These are phyloP conservation scores for Fusarium sp. DNA, from an alignment of 2,329 filamentous ascomycete species.

Conservation along the genomic window DNA sequence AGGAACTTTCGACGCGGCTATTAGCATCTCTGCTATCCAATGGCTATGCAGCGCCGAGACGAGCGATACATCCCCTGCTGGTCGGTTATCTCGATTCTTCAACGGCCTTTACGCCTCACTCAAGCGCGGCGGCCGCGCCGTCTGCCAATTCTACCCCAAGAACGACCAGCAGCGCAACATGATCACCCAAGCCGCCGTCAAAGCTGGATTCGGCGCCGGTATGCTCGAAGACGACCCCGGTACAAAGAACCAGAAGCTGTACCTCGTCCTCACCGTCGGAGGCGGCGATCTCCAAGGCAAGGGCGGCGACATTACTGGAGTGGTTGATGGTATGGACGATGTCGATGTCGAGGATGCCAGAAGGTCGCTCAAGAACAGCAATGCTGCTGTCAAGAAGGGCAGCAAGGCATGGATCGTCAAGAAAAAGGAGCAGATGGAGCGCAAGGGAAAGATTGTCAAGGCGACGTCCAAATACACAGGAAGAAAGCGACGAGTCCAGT, in stretches of 20 bases:
- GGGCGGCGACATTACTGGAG: conserved; percentile 86
- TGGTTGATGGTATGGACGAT: conserved; percentile 88
- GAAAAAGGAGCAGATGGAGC: conserved; percentile 93
- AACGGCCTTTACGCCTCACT: conserved; percentile 89
- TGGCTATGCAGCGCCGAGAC: conserved; percentile 98
- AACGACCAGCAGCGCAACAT: conserved; percentile 91
- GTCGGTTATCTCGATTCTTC: conserved; percentile 86
- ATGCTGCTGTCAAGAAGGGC: conserved; percentile 76
- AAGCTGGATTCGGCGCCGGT: conserved; percentile 94
- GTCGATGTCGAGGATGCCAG: conserved; percentile 83
- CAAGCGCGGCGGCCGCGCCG: conserved; percentile 84
- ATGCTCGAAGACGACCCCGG: conserved; percentile 94
- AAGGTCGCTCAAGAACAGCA: conserved; percentile 60
- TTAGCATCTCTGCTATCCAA: conserved; percentile 95
- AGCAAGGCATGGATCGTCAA: conserved; percentile 85
- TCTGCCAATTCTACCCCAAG: conserved; percentile 98
- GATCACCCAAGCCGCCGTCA: conserved; percentile 90
- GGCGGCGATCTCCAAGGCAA: conserved; percentile 60
- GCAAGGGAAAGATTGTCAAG: conserved; percentile 95
- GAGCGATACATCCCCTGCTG: conserved; percentile 82
- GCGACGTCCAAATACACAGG: conserved; percentile 92
- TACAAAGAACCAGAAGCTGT: conserved; percentile 97
- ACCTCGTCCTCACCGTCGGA: conserved; percentile 92
- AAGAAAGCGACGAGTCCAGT: conserved; percentile 81
- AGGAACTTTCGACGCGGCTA: conserved; percentile 92